Evolutionary conservation across 2,329 filamentous ascomycete species (phyloP).

Genomic region (Corynespora cassiicola): DNA sequence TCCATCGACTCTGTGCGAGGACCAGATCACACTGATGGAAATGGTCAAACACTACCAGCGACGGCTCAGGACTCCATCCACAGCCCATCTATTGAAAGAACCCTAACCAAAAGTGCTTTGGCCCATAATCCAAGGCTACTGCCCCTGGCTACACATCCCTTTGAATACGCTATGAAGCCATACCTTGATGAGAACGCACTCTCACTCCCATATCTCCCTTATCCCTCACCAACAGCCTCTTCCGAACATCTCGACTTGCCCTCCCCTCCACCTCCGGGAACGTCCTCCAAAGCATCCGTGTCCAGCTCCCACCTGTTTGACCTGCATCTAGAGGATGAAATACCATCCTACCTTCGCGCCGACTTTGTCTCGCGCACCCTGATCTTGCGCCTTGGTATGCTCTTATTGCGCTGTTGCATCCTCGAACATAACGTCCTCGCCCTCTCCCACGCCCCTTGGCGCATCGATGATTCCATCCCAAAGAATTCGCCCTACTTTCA

Average conservation of each 20-base stretch:
- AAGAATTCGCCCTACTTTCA: too few relatives aligned
- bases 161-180: slow-evolving; percentile 13
- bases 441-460: too few relatives aligned
- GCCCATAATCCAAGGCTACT: neutral
- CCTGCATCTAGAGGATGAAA: too few relatives aligned
- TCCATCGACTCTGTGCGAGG: neutral
- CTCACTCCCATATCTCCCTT: neutral
- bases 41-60: neutral
- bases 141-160: slow-evolving; percentile 8
- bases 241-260: neutral
- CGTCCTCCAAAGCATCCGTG: too few relatives aligned
- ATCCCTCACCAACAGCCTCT: neutral
- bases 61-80: neutral
- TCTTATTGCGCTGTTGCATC: too few relatives aligned
- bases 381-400: too few relatives aligned
- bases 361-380: too few relatives aligned
- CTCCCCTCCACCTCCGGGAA: neutral
- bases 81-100: neutral
- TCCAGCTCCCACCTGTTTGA: too few relatives aligned
- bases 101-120: neutral
- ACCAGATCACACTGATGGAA: too few relatives aligned
- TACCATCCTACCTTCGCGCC: too few relatives aligned
- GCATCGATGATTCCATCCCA: too few relatives aligned
- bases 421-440: too few relatives aligned
- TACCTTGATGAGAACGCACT: slow-evolving; percentile 1